Evolutionary conservation across 75 land plant genomes (phyloP).

Genomic region (Pseudotsuga menziesii): DNA sequence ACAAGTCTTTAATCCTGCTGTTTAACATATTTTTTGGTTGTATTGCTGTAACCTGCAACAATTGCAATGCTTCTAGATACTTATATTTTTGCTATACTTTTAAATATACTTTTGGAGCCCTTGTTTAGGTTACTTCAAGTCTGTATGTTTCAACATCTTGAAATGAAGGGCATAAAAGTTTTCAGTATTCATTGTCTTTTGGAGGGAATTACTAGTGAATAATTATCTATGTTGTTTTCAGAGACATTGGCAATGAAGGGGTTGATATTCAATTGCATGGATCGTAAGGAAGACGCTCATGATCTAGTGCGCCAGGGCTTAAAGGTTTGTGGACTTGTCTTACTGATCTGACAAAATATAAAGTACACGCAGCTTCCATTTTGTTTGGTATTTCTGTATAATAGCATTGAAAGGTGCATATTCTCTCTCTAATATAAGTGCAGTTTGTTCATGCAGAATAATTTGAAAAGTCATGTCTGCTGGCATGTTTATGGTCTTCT

Average conservation of each 20-base stretch:
- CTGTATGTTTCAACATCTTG: too few species aligned
- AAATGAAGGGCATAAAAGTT: too few species aligned
- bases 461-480: slow-evolving; percentile 97
- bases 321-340: slow-evolving; percentile 38
- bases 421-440: not conserved
- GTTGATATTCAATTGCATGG: slow-evolving; percentile 93
- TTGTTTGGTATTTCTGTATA: not conserved
- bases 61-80: too few species aligned
- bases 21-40: too few species aligned
- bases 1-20: too few species aligned
- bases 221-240: slow-evolving; percentile 12
- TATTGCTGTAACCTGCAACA: too few species aligned
- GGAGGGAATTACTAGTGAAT: too few species aligned
- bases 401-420: not conserved
- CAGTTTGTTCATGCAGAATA: slow-evolving; percentile 55
- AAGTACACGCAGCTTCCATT: not conserved
- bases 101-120: too few species aligned
- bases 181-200: too few species aligned
- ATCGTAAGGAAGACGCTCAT: slow-evolving; percentile 85
- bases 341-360: not conserved
- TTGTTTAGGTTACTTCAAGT: too few species aligned
- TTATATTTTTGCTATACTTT: too few species aligned
- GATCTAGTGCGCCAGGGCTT: slow-evolving; percentile 89
- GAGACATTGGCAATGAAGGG: slow-evolving; percentile 99
- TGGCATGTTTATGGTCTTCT: slow-evolving; percentile 99